Conservation (phyloP, 108 stramenopile genomes). For the Chaetoceros tenuissimus region DNA sequence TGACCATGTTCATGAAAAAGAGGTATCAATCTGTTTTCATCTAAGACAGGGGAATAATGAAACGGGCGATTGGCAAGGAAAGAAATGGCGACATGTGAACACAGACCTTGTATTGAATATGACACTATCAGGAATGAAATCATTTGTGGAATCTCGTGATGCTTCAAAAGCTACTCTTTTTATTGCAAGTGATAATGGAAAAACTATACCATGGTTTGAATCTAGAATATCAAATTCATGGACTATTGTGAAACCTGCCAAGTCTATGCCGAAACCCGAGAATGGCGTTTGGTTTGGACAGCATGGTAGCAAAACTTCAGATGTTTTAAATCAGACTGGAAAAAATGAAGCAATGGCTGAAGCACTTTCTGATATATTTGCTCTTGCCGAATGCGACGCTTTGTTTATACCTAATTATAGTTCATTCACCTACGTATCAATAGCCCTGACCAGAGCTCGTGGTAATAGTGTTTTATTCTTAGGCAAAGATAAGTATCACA, state of each 20-base stretch:
- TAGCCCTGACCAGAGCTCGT: constrained; percentile 8
- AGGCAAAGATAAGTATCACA: no score
- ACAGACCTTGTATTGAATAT: no score
- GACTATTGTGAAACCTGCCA: constrained; percentile 12
- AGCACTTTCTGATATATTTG: constrained; percentile 24
- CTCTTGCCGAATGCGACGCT: constrained; percentile 25
- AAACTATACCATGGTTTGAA: constrained; percentile 16
- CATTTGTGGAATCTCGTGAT: no score
- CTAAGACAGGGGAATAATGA: no score
- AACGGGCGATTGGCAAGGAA: no score
- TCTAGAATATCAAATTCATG: constrained; percentile 9
- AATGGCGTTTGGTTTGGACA: constrained; percentile 16
- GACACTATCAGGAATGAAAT: no score
- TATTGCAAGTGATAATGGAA: constrained; percentile 13
- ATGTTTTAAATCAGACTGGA: constrained; percentile 2
- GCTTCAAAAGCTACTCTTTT: constrained; percentile 14
- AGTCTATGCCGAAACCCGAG: constrained; percentile 6
- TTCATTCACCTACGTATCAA: constrained; percentile 9
- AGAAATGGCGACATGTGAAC: no score
- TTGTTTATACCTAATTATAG: constrained; percentile 23
- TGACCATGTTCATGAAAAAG: no score
- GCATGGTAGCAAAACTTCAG: constrained; percentile 6
- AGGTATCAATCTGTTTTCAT: no score
- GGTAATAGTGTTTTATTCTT: no score
- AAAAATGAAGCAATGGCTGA: constrained; percentile 29